Evolutionary conservation across 1,284 basidiomycete genomes (phyloP).

Genomic region (Puccinia polysora): DNA sequence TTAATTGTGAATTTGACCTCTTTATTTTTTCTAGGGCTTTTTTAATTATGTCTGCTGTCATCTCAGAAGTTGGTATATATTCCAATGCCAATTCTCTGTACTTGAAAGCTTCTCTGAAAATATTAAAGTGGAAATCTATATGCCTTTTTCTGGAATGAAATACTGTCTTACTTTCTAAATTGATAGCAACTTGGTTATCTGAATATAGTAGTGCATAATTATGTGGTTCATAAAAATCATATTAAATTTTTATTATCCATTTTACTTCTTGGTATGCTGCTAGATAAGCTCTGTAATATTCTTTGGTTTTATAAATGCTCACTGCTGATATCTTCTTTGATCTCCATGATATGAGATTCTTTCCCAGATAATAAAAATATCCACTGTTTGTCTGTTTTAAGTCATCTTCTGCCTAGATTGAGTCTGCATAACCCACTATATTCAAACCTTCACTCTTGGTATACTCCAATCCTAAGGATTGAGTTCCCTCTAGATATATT

Average conservation of each 20-base stretch:
- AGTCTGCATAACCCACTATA: too few relatives aligned
- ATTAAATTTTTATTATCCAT: too few relatives aligned
- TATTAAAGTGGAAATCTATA: conserved; percentile 2
- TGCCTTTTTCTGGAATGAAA: conserved; percentile 20
- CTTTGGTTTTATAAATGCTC: not conserved
- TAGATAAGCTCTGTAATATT: not conserved
- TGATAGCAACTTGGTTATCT: not conserved
- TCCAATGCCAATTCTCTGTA: too few relatives aligned
- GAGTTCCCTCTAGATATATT: conserved; percentile 6
- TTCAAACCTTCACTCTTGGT: too few relatives aligned
- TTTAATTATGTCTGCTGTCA: too few relatives aligned
- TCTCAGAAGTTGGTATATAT: too few relatives aligned
- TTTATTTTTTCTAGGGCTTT: conserved; percentile 1
- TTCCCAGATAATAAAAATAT: too few relatives aligned
- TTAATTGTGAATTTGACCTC: not conserved
- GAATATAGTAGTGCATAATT: too few relatives aligned
- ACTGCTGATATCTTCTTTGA: too few relatives aligned
- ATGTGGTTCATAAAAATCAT: too few relatives aligned
- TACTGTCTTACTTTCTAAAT: not conserved
- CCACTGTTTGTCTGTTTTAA: too few relatives aligned
- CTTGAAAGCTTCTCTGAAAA: not conserved
- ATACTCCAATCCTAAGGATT: not conserved
- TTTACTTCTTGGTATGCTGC: conserved; percentile 1
- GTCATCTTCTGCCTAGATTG: conserved; percentile 5
- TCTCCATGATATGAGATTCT: too few relatives aligned